These are phyloP conservation scores for Blastocystis hominis DNA, from an alignment of 352 stramenopile species.

Conservation along the genomic window DNA sequence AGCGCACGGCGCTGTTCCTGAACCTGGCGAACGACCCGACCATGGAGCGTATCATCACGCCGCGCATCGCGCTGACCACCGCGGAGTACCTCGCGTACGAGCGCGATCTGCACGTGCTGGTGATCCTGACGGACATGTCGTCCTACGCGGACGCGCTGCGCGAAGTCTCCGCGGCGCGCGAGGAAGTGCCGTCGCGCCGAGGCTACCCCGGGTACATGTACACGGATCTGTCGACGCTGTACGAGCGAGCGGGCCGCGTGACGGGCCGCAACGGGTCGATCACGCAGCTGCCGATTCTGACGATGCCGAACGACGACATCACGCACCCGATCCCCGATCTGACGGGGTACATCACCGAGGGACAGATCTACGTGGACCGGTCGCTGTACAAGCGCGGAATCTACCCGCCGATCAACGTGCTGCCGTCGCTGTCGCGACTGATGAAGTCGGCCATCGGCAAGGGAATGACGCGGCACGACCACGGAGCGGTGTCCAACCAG, in stretches of 20 bases:
- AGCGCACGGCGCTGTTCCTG: constrained; percentile 94
- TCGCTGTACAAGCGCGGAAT: constrained; percentile 95
- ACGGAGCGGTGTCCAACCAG: constrained; percentile 95
- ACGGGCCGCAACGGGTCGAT: constrained; percentile 94
- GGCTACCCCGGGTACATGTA: constrained; percentile 99
- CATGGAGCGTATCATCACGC: constrained; percentile 99
- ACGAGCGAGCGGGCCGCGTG: constrained; percentile 92
- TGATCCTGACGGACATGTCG: constrained; percentile 98
- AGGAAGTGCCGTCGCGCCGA: constrained; percentile 89
- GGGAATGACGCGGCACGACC: constrained; percentile 94
- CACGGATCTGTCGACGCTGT: constrained; percentile 96
- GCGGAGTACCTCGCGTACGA: constrained; percentile 99
- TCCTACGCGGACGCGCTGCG: constrained; percentile 75
- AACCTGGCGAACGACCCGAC: constrained; percentile 98
- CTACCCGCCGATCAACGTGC: constrained; percentile 97
- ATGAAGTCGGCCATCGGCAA: constrained; percentile 99
- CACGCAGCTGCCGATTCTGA: constrained; percentile 96
- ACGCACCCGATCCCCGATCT: constrained; percentile 98
- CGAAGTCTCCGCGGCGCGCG: too few species aligned
- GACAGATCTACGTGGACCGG: constrained; percentile 94
- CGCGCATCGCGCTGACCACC: constrained; percentile 89
- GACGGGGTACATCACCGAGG: constrained; percentile 98
- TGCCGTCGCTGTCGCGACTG: constrained; percentile 91
- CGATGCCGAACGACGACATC: constrained; percentile 99
- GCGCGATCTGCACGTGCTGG: constrained; percentile 93